These are phyloP conservation scores for Hylodesmum podocarpum DNA, from an alignment of 306 rosid genomes.

Conservation along the genomic window DNA sequence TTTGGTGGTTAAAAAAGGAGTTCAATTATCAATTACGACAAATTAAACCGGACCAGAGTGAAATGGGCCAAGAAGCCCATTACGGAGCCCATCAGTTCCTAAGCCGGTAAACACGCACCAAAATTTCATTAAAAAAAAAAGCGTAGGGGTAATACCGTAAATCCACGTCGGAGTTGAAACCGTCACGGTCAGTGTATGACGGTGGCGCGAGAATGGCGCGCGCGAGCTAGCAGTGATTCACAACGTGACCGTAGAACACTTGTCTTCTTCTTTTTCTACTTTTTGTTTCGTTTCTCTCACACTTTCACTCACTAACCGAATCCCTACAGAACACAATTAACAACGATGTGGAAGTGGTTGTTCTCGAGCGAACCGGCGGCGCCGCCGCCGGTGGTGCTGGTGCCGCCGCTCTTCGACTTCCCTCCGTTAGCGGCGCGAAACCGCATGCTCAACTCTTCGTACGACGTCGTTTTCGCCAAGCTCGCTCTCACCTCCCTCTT, in stretches of 20 bases:
- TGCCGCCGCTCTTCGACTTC: constrained; percentile 94
- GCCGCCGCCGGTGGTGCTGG: constrained; percentile 86
- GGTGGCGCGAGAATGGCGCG: constrained; percentile 33
- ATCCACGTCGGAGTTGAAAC: background rate
- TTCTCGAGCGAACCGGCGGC: constrained; percentile 23
- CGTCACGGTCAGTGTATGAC: background rate
- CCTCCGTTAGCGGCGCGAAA: constrained; percentile 95
- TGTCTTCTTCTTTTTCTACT: background rate
- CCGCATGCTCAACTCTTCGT: constrained; percentile 91
- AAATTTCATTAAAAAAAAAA: background rate
- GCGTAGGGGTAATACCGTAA: background rate
- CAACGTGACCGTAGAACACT: background rate
- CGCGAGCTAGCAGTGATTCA: background rate
- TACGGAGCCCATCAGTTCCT: background rate
- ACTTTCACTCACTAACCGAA: background rate
- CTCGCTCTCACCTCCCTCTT: constrained; percentile 83
- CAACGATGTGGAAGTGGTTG: constrained; percentile 57
- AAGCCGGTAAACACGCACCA: background rate
- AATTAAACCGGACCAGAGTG: too few species aligned
- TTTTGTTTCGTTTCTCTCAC: background rate
- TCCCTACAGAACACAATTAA: background rate
- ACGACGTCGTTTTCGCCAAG: constrained; percentile 79
- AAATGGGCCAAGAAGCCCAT: background rate
- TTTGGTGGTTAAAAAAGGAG: too few species aligned
- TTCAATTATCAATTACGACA: too few species aligned